These are phyloP conservation scores for Colletotrichum sp. DNA, from an alignment of 2,329 filamentous ascomycete genomes.

Conservation along the genomic window DNA sequence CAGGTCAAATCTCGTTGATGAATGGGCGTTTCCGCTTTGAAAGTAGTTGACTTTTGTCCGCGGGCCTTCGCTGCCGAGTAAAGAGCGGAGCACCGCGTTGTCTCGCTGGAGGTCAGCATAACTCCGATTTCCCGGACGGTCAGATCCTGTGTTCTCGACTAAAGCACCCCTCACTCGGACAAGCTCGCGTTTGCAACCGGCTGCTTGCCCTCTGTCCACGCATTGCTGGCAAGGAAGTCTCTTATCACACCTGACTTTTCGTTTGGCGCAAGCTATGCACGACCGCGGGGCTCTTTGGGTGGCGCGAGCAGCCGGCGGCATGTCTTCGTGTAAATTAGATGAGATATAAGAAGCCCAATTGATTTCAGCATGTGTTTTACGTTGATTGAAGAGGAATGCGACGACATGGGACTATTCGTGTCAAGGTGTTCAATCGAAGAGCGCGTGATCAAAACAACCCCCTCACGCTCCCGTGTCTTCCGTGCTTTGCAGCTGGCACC, in stretches of 20 bases:
- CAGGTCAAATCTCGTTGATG: neutral
- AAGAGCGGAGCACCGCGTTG: neutral
- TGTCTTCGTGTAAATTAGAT: neutral
- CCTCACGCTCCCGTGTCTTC: neutral
- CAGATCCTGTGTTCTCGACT: neutral
- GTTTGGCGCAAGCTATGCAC: neutral
- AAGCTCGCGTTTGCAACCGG: neutral
- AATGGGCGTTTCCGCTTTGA: neutral
- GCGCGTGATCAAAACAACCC: neutral
- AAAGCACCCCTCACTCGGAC: neutral
- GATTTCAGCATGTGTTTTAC: neutral
- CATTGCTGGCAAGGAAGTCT: neutral
- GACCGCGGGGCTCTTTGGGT: neutral
- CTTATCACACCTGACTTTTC: neutral
- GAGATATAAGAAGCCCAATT: neutral
- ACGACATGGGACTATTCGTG: neutral
- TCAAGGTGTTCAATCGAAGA: neutral
- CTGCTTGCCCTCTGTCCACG: neutral
- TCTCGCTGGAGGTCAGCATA: neutral
- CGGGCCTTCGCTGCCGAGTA: neutral
- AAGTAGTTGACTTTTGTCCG: neutral
- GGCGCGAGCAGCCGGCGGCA: neutral
- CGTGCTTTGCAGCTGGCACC: neutral
- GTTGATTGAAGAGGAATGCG: neutral
- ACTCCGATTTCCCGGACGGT: neutral